Conservation (phyloP, 1,284 basidiomycete species). For the Cryptococcus sp. region DNA sequence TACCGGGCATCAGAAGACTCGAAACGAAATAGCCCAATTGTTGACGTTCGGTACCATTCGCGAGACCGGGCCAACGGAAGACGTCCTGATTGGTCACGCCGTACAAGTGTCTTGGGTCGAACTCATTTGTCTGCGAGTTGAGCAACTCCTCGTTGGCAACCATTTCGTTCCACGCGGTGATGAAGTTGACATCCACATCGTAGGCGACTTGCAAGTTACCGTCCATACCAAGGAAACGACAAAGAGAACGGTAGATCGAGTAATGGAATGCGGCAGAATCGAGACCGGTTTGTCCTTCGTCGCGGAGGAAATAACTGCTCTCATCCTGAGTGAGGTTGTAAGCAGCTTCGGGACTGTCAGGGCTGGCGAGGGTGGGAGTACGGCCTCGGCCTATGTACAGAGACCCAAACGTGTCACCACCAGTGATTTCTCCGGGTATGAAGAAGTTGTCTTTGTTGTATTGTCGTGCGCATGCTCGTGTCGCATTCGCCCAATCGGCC, state of each 20-base stretch:
- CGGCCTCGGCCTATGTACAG: conserved; percentile 85
- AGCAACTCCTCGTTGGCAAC: conserved; percentile 82
- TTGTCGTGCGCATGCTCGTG: conserved; percentile 68
- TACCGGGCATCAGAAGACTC: conserved; percentile 78
- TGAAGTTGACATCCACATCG: conserved; percentile 75
- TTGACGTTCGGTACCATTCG: conserved; percentile 75
- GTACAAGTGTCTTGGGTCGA: conserved; percentile 84
- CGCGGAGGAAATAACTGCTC: conserved; percentile 75
- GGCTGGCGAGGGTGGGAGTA: conserved; percentile 59
- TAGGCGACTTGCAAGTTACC: conserved; percentile 85
- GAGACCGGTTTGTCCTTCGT: conserved; percentile 62
- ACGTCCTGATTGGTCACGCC: conserved; percentile 90
- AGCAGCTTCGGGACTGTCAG: conserved; percentile 66
- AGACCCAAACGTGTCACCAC: conserved; percentile 84
- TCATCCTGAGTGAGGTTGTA: conserved; percentile 60
- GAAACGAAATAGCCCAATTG: conserved; percentile 75
- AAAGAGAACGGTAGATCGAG: conserved; percentile 79
- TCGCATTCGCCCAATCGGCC: conserved; percentile 69
- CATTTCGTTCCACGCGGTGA: conserved; percentile 85
- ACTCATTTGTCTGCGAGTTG: conserved; percentile 64
- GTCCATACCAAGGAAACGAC: conserved; percentile 87
- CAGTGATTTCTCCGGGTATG: conserved; percentile 90
- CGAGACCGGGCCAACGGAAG: conserved; percentile 83
- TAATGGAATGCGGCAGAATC: conserved; percentile 87
- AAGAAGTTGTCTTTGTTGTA: conserved; percentile 82